A percentile compares a stretch with the other conserved stretches of the same genome.
phyloP scores from a whole-genome alignment of 2,329 filamentous ascomycete genomes.

The Raffaelea albimanens region DNA sequence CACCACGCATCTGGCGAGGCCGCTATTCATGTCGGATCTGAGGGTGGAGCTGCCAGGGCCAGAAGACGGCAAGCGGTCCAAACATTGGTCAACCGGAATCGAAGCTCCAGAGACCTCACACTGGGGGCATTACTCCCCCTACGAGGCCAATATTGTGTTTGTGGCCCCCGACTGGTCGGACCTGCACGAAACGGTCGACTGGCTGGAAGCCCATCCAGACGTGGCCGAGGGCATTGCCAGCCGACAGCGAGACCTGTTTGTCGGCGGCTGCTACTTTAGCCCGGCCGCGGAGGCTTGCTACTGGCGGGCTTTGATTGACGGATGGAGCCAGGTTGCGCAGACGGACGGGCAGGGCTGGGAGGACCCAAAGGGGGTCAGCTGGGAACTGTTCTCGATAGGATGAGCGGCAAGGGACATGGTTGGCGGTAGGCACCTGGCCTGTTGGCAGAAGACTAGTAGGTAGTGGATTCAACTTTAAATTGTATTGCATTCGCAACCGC shows the following conservation, averaged over 20 bases:
- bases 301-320: slow-evolving; percentile 34
- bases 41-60: slow-evolving; percentile 18
- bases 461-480: too few relatives aligned
- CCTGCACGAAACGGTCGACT: slow-evolving; percentile 29
- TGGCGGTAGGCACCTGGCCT: too few relatives aligned
- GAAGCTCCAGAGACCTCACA: too few relatives aligned
- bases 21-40: slow-evolving; percentile 32
- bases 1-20: slow-evolving; percentile 31
- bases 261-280: slow-evolving; percentile 28
- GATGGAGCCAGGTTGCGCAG: slow-evolving; percentile 29
- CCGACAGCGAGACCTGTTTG: slow-evolving; percentile 29
- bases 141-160: slow-evolving; percentile 32
- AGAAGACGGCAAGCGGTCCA: too few relatives aligned
- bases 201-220: slow-evolving; percentile 28
- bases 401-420: background rate
- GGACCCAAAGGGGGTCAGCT: background rate
- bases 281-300: slow-evolving; percentile 37
- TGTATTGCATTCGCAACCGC: too few relatives aligned
- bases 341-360: too few relatives aligned
- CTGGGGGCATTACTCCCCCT: too few relatives aligned
- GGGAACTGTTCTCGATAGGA: slow-evolving; percentile 6
- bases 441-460: too few relatives aligned
- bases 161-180: slow-evolving; percentile 36
- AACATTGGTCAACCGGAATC: too few relatives aligned
- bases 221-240: slow-evolving; percentile 30